A percentile compares a stretch with the other conserved stretches of the same genome.
Conservation (phyloP, 2,329 filamentous ascomycete species). For the Pseudonectria buxi region DNA sequence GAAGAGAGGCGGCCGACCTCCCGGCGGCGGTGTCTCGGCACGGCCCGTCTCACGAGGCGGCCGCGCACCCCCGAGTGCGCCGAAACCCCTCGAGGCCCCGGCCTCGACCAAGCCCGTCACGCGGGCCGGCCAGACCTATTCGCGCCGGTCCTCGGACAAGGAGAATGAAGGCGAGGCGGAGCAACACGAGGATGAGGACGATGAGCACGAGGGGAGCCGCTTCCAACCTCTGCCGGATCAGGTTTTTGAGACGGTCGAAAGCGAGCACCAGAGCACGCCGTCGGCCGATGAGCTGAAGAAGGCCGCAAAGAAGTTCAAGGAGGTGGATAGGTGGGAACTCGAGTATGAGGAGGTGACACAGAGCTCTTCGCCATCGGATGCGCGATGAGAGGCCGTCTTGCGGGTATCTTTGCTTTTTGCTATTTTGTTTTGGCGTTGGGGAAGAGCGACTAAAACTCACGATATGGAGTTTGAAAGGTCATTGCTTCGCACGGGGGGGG, state of each 20-base stretch:
- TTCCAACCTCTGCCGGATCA: constrained; percentile 41
- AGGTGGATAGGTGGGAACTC: constrained; percentile 63
- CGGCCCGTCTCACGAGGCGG: constrained; percentile 23
- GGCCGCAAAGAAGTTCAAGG: constrained; percentile 57
- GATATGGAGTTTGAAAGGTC: background rate
- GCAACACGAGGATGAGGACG: constrained; percentile 23
- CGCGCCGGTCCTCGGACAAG: constrained; percentile 47
- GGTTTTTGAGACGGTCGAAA: constrained; percentile 29
- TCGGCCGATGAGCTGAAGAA: constrained; percentile 50
- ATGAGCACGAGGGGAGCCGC: constrained; percentile 31
- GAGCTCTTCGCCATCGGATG: constrained; percentile 46
- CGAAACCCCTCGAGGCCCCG: constrained; percentile 18
- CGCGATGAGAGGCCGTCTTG: constrained; percentile 38
- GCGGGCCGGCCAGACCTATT: constrained; percentile 41
- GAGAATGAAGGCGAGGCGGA: constrained; percentile 40
- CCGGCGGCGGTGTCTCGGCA: constrained; percentile 20
- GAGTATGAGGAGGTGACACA: constrained; percentile 59
- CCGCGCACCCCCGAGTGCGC: constrained; percentile 15
- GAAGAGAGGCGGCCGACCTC: constrained; percentile 26
- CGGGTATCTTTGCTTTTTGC: too few relatives aligned
- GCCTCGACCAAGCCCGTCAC: constrained; percentile 14
- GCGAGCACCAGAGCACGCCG: constrained; percentile 30
- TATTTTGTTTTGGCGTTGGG: background rate
- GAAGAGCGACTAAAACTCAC: background rate
- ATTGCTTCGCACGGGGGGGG: background rate